A percentile compares a stretch with the other conserved stretches of the same genome.
These are phyloP conservation scores for Fusarium pseudoanthophilum DNA, from an alignment of 2,329 filamentous ascomycete genomes.

Conservation along the genomic window DNA sequence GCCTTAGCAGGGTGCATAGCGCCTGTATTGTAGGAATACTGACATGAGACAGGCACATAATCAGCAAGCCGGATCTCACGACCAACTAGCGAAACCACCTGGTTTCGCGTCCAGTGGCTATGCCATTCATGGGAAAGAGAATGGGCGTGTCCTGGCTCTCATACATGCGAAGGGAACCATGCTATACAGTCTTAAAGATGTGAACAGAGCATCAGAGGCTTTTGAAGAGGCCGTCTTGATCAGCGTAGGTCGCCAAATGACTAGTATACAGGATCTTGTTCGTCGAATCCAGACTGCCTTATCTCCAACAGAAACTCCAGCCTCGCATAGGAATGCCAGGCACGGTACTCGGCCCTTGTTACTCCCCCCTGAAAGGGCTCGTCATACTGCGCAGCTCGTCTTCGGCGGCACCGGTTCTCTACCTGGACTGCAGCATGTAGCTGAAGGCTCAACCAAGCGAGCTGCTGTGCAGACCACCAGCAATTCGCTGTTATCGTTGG, in stretches of 20 bases:
- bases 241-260: slow-evolving; percentile 76
- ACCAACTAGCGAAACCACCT: slow-evolving; percentile 34
- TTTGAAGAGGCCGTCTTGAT: slow-evolving; percentile 97
- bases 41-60: slow-evolving; percentile 40
- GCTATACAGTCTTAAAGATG: slow-evolving; percentile 89
- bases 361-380: slow-evolving; percentile 83
- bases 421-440: slow-evolving; percentile 77
- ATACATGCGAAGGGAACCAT: slow-evolving; percentile 99
- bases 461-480: slow-evolving; percentile 93
- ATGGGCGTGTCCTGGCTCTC: slow-evolving; percentile 91
- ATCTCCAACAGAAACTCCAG: slow-evolving; percentile 47
- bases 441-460: slow-evolving; percentile 76
- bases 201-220: slow-evolving; percentile 81
- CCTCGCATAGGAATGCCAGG: slow-evolving; percentile 18
- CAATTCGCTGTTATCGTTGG: slow-evolving; percentile 91
- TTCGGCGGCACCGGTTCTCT: slow-evolving; percentile 81
- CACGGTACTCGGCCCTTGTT: slow-evolving; percentile 68
- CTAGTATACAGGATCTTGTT: slow-evolving; percentile 82
- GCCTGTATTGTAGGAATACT: slow-evolving; percentile 31
- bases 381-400: slow-evolving; percentile 83
- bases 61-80: slow-evolving; percentile 33
- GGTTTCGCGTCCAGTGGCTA: slow-evolving; percentile 69
- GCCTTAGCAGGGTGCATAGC: slow-evolving; percentile 8
- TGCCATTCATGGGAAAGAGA: slow-evolving; percentile 84
- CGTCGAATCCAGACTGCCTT: slow-evolving; percentile 79